Evolutionary conservation across 1,284 basidiomycete species (phyloP).

Genomic region (Stygiomarasmius scandens): DNA sequence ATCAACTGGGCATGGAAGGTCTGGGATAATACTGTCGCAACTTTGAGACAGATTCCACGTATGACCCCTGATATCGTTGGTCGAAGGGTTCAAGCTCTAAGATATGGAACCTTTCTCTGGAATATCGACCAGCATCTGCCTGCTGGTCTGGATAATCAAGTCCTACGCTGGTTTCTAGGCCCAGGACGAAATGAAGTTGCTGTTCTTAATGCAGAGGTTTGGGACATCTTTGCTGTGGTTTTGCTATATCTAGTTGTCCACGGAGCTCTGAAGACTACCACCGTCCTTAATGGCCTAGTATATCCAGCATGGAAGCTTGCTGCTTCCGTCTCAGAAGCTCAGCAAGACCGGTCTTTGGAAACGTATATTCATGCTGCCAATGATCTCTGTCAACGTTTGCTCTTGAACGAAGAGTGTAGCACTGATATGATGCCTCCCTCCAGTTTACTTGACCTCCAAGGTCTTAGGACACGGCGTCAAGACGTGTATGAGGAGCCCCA

Average conservation of each 20-base stretch:
- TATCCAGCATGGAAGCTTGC: slow-evolving; percentile 73
- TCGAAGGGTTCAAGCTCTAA: slow-evolving; percentile 54
- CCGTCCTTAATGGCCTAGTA: slow-evolving; percentile 69
- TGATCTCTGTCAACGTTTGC: slow-evolving; percentile 56
- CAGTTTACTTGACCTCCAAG: slow-evolving; percentile 65
- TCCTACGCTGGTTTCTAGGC: slow-evolving; percentile 69
- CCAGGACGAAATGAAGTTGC: slow-evolving; percentile 63
- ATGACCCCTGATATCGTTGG: slow-evolving; percentile 51
- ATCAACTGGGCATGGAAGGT: slow-evolving; percentile 75
- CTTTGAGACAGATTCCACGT: slow-evolving; percentile 63
- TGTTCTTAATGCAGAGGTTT: slow-evolving; percentile 58
- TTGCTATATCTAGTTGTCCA: slow-evolving; percentile 67
- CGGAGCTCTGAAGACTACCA: slow-evolving; percentile 70
- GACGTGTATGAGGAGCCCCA: slow-evolving; percentile 66
- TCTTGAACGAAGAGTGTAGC: slow-evolving; percentile 56
- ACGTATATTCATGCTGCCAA: slow-evolving; percentile 64
- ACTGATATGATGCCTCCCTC: slow-evolving; percentile 45
- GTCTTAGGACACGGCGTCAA: slow-evolving; percentile 65
- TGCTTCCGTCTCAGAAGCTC: slow-evolving; percentile 37
- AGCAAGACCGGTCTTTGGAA: slow-evolving; percentile 44
- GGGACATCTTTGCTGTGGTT: slow-evolving; percentile 65
- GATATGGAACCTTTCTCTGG: slow-evolving; percentile 69
- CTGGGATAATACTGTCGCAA: slow-evolving; percentile 78
- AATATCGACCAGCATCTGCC: slow-evolving; percentile 76
- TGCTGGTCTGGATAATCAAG: slow-evolving; percentile 65